These are phyloP conservation scores for Linum tenue DNA, from an alignment of 345 rosid species.

Conservation along the genomic window DNA sequence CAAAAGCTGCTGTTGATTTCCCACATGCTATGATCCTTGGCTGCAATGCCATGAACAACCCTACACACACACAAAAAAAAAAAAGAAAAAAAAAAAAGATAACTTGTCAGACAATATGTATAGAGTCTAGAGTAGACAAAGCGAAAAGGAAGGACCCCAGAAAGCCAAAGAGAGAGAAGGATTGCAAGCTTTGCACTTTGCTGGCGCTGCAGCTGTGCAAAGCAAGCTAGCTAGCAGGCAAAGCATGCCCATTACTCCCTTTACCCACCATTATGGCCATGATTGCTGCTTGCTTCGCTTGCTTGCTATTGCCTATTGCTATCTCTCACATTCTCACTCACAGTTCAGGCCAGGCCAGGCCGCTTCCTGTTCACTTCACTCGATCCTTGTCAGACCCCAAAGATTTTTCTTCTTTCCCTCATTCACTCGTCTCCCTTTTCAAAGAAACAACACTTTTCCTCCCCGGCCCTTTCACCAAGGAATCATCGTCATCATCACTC, in stretches of 20 bases:
- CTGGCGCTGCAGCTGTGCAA: not conserved
- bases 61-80: conserved; percentile 31
- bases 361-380: too few species aligned
- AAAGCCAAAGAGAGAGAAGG: not conserved
- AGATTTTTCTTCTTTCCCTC: not conserved
- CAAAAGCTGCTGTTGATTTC: conserved; percentile 74
- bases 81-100: conserved; percentile 9
- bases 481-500: not conserved
- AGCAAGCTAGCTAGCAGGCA: not conserved
- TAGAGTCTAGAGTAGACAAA: conserved; percentile 11
- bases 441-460: too few species aligned
- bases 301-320: not conserved
- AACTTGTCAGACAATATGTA: conserved; percentile 10
- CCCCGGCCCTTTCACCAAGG: not conserved
- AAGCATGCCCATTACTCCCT: not conserved
- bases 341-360: too few species aligned
- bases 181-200: not conserved
- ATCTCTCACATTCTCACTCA: not conserved
- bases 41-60: conserved; percentile 99
- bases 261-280: not conserved
- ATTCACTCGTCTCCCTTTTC: too few species aligned
- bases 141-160: not conserved
- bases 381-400: too few species aligned
- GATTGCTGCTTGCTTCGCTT: not conserved
- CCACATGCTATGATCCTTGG: conserved; percentile 99